These are phyloP conservation scores for Trichoderma brevicompactum DNA, from an alignment of 2,329 filamentous ascomycete genomes.

Conservation along the genomic window DNA sequence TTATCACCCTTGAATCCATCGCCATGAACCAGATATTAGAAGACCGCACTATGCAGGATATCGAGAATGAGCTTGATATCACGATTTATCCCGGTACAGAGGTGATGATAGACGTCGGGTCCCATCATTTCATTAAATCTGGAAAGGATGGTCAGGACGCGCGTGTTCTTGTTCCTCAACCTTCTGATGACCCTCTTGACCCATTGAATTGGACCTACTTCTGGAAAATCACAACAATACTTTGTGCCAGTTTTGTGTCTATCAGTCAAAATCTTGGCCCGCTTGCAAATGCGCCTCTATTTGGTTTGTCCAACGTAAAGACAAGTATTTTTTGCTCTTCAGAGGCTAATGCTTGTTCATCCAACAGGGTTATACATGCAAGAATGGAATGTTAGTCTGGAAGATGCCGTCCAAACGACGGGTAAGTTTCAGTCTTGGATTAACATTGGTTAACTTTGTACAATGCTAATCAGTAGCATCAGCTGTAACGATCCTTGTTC, in stretches of 20 bases:
- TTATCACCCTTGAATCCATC: neutral
- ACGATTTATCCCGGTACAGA: slow-evolving; percentile 16
- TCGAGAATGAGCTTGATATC: slow-evolving; percentile 26
- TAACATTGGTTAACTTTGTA: neutral
- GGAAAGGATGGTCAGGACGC: neutral
- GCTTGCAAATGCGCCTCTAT: slow-evolving; percentile 17
- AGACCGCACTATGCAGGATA: slow-evolving; percentile 8
- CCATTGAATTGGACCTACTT: slow-evolving; percentile 5
- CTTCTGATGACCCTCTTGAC: slow-evolving; percentile 17
- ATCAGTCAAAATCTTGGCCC: slow-evolving; percentile 20
- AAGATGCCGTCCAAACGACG: slow-evolving; percentile 18
- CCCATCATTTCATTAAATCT: slow-evolving; percentile 22
- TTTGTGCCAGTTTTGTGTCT: slow-evolving; percentile 13
- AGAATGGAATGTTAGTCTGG: slow-evolving; percentile 19
- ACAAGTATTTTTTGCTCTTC: neutral
- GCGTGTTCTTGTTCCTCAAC: slow-evolving; percentile 21
- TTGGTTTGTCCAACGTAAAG: neutral
- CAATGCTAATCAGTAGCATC: neutral
- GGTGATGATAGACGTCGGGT: slow-evolving; percentile 20
- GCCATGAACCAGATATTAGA: neutral
- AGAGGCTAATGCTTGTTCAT: neutral
- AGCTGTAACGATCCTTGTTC: slow-evolving; percentile 10
- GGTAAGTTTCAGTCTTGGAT: neutral
- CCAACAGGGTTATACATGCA: slow-evolving; percentile 17
- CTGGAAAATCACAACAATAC: slow-evolving; percentile 12